Evolutionary conservation across 2,329 filamentous ascomycete genomes (phyloP).

Genomic region (Calonectria multiphialidica): DNA sequence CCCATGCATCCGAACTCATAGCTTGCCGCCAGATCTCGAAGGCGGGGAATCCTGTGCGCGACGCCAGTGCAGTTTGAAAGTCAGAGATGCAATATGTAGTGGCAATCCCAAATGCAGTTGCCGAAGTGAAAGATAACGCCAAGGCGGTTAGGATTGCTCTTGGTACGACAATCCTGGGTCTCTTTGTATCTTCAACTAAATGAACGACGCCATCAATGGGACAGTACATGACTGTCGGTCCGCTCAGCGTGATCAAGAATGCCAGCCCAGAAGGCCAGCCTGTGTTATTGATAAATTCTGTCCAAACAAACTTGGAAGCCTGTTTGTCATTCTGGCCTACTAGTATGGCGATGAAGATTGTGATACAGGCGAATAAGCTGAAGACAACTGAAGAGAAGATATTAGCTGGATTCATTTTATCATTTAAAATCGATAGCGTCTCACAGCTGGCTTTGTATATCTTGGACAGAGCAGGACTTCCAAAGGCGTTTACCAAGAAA

Average conservation of each 20-base stretch:
- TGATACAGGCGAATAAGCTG: background rate
- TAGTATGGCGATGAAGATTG: background rate
- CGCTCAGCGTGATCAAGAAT: slow-evolving; percentile 1
- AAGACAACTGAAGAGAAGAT: background rate
- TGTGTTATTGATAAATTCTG: background rate
- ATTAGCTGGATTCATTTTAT: background rate
- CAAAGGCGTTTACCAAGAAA: background rate
- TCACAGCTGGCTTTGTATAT: slow-evolving; percentile 1
- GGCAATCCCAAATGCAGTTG: background rate
- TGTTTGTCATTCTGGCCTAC: background rate
- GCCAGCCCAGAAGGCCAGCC: background rate
- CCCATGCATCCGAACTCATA: background rate
- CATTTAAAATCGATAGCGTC: background rate
- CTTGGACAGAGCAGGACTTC: background rate
- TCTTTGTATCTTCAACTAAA: background rate
- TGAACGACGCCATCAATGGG: slow-evolving; percentile 1
- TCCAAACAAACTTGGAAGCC: background rate
- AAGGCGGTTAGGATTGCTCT: background rate
- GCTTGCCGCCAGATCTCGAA: slow-evolving; percentile 14
- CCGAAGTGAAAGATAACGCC: background rate
- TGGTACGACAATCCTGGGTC: background rate
- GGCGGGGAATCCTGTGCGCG: background rate
- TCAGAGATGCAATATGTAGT: slow-evolving; percentile 3
- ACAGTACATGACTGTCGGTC: slow-evolving; percentile 8
- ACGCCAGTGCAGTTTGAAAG: background rate